Percentiles rank a stretch among this genome's conserved stretches.
phyloP scores from a whole-genome alignment of 345 rosid species.

The Lagerstroemia speciosa region DNA sequence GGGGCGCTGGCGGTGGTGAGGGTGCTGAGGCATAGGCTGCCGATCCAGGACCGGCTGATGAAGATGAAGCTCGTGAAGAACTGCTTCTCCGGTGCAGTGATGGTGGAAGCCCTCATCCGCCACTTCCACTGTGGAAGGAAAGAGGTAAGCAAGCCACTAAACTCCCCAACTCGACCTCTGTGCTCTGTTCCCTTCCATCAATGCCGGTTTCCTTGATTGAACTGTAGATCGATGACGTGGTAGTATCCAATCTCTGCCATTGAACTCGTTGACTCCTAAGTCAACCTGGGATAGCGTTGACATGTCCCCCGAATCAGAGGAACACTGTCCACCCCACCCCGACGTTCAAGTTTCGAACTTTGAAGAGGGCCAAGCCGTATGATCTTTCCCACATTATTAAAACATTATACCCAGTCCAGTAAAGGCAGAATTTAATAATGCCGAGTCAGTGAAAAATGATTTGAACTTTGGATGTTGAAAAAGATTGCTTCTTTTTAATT shows the following conservation, averaged over 20 bases:
- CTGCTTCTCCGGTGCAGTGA: conserved; percentile 69
- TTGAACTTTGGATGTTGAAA: no score
- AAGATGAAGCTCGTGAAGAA: conserved; percentile 85
- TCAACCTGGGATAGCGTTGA: neutral
- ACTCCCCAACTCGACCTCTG: no score
- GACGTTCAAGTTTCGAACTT: no score
- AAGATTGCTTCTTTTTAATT: no score
- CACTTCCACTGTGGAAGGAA: conserved; percentile 62
- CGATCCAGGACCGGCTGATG: conserved; percentile 71
- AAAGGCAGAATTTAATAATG: no score
- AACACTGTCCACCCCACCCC: neutral
- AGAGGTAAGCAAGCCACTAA: conserved; percentile 74
- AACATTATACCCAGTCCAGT: no score
- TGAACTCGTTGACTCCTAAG: neutral
- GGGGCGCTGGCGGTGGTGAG: conserved; percentile 38
- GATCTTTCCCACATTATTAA: no score
- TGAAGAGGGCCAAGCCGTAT: no score
- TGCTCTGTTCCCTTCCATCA: neutral
- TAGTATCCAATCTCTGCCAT: neutral
- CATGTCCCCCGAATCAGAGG: neutral
- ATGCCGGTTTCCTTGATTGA: neutral
- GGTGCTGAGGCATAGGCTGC: conserved; percentile 57
- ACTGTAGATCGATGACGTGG: neutral
- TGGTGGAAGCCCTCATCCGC: conserved; percentile 59
- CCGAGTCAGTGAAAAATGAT: no score